Base-by-base conservation (phyloP, 208 protist species). In the Leishmania mexicana region DNA sequence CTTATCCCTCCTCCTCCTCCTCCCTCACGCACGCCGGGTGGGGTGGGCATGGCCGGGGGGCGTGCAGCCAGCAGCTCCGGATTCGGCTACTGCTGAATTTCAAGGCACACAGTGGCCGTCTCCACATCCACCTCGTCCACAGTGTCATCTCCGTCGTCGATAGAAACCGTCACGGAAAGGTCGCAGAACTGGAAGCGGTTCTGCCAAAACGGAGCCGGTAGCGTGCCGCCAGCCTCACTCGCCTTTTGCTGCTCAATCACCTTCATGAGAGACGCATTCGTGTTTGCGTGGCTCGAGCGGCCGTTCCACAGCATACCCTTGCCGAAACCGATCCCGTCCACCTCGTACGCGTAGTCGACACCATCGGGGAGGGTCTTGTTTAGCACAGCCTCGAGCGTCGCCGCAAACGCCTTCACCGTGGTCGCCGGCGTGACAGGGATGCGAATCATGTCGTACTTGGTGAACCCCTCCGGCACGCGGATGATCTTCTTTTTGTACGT, bases 81-180 rank as follows among this genome's bases (percentile, higher is more conserved):
- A 3, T 47, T 45, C 6, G 0, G 24, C 78, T 81, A 84, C 42
- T 89, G 72, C 79, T 92, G 75, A 76, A 96, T 91, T 42, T 86
- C 68, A 21, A 97, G 83, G 73, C 88, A 87, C 65, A 97, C 92
- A 24, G 85, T 94, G 21, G 94, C 92, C 8, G 93, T 94, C 84
- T 96, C 93, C 21, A 97, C 94, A 45, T 97, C 94, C 15, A 90
- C 85, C 71, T 97, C 94, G 58, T 97, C 94, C n/a, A 95, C 92
- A 19, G 75, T 60, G 35, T 87, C 89, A 58, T 97, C 91, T n/a
- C 83, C 91, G 73, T 95, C 92, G 71, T 97, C 92, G 38, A 89
- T 42, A 4, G 89, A 92, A 1, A 97, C 84, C 2, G 88, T 94
- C 47, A 94, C 89, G 51, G 87, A 85, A 10, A 97, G 88, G 78